Evolutionary conservation across 306 rosid species (phyloP), one percentile per base, ranked within the genome.

Genomic region (Quercus variabilis): DNA sequence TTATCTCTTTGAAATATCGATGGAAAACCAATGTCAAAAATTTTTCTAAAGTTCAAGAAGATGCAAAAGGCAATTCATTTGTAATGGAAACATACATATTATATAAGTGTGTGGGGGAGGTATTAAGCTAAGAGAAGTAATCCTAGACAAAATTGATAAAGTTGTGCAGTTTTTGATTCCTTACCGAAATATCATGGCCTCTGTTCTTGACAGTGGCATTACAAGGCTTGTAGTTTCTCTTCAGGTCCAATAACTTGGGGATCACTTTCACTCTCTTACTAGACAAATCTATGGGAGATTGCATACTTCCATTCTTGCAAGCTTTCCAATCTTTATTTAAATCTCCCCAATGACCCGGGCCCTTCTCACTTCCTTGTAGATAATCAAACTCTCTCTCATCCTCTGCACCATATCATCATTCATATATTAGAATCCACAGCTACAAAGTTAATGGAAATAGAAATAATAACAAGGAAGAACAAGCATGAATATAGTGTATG

Each of bases 131-230:
- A 21, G 23, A 20, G 35, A 18, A 25, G 43, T 38, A 38, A 65
- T 65, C 46, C 18, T 6, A 31, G 33, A 63, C 41, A 63, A 4
- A 63, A 64, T 64, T 6, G n/a, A 15, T 28, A 6, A 17, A 64
- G 70, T 17, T 15, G 5, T 17, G 71, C 46, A 65, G 71, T 38
- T 8, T 35, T 18, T 35, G 17, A 21, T 54, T 18, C 63, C 76
- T 82, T 85, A 90, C 97, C 86, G 71, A 63, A 73, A 93, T 87
- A 79, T 91, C 94, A 76, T 88, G 96, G 56, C 96, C 96, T 85
- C 97, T 85, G 57, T 93, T 93, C 77, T 60, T 75, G 58, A 88
- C 4, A 6, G 84, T 84, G 13, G 92, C 93, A 69, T 91, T 88
- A 6, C 81, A 80, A 25, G 87, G 76, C 19, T 73, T 82, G 54